These are phyloP conservation scores for Starmera dryadoides DNA, from an alignment of 805 yeast genomes.

Conservation along the genomic window DNA sequence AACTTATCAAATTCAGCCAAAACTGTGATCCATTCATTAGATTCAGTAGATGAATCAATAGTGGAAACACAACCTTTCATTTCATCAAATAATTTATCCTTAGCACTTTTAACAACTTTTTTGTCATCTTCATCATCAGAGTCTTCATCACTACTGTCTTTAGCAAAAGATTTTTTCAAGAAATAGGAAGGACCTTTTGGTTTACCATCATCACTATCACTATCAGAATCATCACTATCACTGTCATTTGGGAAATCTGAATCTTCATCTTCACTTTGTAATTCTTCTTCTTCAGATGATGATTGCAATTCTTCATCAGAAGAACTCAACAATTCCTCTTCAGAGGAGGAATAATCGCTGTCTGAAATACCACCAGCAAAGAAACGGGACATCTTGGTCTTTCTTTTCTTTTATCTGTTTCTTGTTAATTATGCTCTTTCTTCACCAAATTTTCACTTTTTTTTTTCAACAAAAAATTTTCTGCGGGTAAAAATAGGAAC, in stretches of 20 bases:
- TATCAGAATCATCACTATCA: conserved; percentile 34
- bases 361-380: conserved; percentile 50
- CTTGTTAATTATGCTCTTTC: background rate
- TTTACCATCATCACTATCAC: conserved; percentile 34
- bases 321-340: conserved; percentile 35
- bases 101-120: conserved; percentile 87
- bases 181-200: conserved; percentile 39
- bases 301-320: conserved; percentile 32
- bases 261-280: conserved; percentile 18
- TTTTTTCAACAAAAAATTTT: conserved; percentile 5
- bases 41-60: conserved; percentile 60
- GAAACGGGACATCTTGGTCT: conserved; percentile 74
- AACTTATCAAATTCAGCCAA: conserved; percentile 74
- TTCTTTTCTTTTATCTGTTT: background rate
- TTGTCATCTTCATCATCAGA: conserved; percentile 63
- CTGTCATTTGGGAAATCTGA: conserved; percentile 28
- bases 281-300: conserved; percentile 22
- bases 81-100: conserved; percentile 88
- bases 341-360: conserved; percentile 35
- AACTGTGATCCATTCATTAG: conserved; percentile 74
- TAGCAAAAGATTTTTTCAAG: conserved; percentile 31
- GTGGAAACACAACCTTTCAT: conserved; percentile 58
- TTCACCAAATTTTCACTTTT: conserved; percentile 10
- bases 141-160: conserved; percentile 32
- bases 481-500: too few relatives aligned